phyloP scores from a whole-genome alignment of 345 rosid species.

The Linum usitatissimum region DNA sequence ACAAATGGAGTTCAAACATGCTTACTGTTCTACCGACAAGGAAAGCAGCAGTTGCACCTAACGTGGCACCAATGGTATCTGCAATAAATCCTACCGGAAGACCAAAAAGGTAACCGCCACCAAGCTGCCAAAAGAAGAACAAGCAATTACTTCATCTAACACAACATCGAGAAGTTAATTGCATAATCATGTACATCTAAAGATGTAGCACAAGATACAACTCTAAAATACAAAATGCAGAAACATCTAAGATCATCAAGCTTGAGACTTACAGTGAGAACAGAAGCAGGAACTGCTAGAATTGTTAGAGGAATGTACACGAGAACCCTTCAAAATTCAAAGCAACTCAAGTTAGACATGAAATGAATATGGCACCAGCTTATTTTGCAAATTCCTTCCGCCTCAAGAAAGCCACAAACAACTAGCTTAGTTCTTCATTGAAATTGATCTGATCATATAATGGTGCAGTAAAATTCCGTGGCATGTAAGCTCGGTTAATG shows the following conservation, averaged over 20 bases:
- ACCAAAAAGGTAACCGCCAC: slow-evolving; percentile 24
- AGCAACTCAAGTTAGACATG: background rate
- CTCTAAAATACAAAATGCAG: background rate
- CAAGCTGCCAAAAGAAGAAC: slow-evolving; percentile 13
- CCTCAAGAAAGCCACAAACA: background rate
- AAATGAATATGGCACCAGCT: background rate
- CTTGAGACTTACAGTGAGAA: slow-evolving; percentile 34
- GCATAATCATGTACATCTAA: background rate
- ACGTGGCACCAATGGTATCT: slow-evolving; percentile 22
- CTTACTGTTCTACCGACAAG: slow-evolving; percentile 26
- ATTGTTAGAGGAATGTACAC: slow-evolving; percentile 43
- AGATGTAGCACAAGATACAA: background rate
- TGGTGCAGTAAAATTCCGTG: too few species aligned
- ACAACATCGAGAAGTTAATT: background rate
- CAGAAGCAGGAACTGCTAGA: slow-evolving; percentile 46
- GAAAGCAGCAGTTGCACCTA: slow-evolving; percentile 25
- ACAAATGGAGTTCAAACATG: background rate
- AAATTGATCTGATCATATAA: too few species aligned
- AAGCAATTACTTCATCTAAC: background rate
- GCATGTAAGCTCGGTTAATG: too few species aligned
- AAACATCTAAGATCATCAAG: background rate
- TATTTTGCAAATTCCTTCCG: too few species aligned
- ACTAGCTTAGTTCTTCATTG: background rate
- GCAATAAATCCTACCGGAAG: slow-evolving; percentile 17
- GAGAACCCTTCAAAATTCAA: slow-evolving; percentile 23